Evolutionary conservation across 73 alveolate genomes (phyloP).

Genomic region (Tetrahymena malaccensis): DNA sequence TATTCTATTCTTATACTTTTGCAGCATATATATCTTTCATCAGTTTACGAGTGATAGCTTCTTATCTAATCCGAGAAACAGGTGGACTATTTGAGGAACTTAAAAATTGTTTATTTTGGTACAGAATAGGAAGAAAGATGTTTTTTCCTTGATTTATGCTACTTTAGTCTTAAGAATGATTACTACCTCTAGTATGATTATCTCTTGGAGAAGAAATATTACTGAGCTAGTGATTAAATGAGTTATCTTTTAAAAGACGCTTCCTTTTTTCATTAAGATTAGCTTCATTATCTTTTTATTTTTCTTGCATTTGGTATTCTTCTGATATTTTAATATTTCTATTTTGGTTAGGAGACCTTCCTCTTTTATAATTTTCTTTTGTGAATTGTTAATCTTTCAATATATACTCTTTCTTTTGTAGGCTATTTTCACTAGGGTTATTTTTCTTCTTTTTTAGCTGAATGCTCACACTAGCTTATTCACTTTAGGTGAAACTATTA

Average conservation of each 20-base stretch:
- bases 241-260: neutral
- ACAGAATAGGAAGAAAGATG: neutral
- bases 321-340: neutral
- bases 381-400: neutral
- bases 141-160: neutral
- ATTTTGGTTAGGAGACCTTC: neutral
- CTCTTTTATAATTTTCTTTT: neutral
- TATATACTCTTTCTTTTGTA: neutral
- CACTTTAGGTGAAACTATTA: neutral
- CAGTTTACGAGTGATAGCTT: neutral
- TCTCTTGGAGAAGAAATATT: neutral
- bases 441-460: neutral
- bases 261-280: neutral
- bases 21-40: neutral
- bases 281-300: neutral
- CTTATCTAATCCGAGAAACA: neutral
- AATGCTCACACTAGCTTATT: neutral
- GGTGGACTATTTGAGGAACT: neutral
- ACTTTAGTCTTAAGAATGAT: neutral
- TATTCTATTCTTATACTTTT: neutral
- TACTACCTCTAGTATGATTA: neutral
- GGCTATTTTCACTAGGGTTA: neutral
- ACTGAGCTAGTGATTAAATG: neutral
- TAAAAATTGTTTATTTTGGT: neutral
- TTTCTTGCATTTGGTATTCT: neutral